phyloP scores from a whole-genome alignment of 352 stramenopile species.

The Phytophthora citrophthora region DNA sequence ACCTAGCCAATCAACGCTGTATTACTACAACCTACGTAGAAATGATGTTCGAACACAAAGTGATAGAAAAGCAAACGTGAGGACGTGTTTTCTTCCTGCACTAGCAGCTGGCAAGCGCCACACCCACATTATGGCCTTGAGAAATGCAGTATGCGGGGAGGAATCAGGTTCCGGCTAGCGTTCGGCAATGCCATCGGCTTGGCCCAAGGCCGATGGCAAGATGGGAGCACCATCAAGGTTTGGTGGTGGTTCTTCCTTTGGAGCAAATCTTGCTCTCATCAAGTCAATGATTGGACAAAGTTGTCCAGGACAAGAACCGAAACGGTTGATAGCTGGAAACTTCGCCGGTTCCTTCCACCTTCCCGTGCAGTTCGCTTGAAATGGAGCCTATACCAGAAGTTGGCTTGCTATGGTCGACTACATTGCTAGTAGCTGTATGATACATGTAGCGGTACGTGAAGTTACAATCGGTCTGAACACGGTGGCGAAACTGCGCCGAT shows the following conservation, averaged over 20 bases:
- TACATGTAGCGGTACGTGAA: neutral
- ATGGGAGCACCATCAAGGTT: neutral
- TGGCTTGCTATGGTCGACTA: too few species aligned
- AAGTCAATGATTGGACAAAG: neutral
- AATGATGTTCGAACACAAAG: neutral
- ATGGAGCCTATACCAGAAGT: conserved; percentile 3
- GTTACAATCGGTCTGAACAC: conserved; percentile 6
- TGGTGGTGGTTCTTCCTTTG: neutral
- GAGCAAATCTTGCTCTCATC: neutral
- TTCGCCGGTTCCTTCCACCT: conserved; percentile 21
- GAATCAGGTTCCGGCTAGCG: conserved; percentile 10
- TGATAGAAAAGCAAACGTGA: conserved; percentile 12
- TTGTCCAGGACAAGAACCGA: neutral
- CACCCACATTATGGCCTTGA: conserved; percentile 16
- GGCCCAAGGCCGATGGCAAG: neutral
- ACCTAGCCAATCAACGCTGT: neutral
- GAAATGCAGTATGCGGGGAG: conserved; percentile 1
- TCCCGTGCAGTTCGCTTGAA: conserved; percentile 4
- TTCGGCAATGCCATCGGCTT: neutral
- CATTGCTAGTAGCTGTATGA: neutral
- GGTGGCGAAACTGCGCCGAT: conserved; percentile 12
- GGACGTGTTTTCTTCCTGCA: neutral
- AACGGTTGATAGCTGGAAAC: conserved; percentile 8
- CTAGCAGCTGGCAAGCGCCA: conserved; percentile 15
- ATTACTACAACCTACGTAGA: neutral